Conservation (phyloP, 2,329 filamentous ascomycete species). For the Pseudopyrenochaeta lycopersici region DNA sequence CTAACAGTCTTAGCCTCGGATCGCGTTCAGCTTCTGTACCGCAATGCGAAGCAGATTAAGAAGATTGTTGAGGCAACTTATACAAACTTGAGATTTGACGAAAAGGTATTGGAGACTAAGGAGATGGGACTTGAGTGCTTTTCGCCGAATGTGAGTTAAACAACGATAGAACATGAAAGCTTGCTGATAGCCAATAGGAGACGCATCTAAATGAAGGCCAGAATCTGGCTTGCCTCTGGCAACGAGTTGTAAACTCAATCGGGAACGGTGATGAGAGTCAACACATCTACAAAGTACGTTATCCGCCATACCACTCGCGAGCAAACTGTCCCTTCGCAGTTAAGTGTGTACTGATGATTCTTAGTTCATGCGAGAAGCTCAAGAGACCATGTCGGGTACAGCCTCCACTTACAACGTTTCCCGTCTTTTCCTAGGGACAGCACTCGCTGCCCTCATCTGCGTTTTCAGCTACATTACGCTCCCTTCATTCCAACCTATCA, state of each 20-base stretch:
- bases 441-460: constrained; percentile 57
- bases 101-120: constrained; percentile 15
- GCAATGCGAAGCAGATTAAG: constrained; percentile 83
- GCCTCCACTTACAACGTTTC: constrained; percentile 89
- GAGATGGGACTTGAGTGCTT: constrained; percentile 19
- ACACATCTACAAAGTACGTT: constrained; percentile 56
- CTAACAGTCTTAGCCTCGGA: constrained; percentile 55
- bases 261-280: constrained; percentile 15
- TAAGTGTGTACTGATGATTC: constrained; percentile 10
- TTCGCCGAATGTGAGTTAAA: constrained; percentile 8
- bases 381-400: constrained; percentile 83
- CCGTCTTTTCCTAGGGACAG: constrained; percentile 62
- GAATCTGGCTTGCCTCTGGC: constrained; percentile 75
- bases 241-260: constrained; percentile 36
- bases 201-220: constrained; percentile 33
- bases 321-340: not conserved
- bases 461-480: constrained; percentile 45
- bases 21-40: constrained; percentile 72
- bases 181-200: constrained; percentile 5
- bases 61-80: constrained; percentile 80
- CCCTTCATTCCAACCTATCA: constrained; percentile 55
- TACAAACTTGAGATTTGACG: constrained; percentile 61
- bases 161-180: not conserved
- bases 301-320: not conserved
- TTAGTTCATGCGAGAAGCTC: constrained; percentile 74